phyloP scores from a whole-genome alignment of 371 early-diverging fungal species.

The Zychaea mexicana region DNA sequence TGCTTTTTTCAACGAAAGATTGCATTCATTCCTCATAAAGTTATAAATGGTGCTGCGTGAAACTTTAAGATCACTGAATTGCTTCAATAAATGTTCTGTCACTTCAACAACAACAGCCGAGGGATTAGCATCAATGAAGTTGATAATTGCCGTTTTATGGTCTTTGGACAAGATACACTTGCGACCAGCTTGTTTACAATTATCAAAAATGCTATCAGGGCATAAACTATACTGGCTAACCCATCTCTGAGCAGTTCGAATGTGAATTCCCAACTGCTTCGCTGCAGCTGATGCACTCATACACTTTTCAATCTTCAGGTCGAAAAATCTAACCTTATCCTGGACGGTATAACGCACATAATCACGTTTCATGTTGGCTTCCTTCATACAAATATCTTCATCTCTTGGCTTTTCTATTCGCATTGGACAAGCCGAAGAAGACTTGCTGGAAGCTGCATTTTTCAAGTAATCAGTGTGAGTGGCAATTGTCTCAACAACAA shows the following conservation, averaged over 20 bases:
- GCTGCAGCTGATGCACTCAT: conserved; percentile 22
- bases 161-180: conserved; percentile 14
- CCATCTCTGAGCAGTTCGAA: conserved; percentile 19
- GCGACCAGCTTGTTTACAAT: conserved; percentile 7
- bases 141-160: conserved; percentile 9
- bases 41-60: conserved; percentile 14
- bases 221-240: conserved; percentile 7
- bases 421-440: too few species aligned
- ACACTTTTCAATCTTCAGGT: conserved; percentile 18
- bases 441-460: too few species aligned
- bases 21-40: conserved; percentile 17
- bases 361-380: conserved; percentile 5
- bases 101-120: conserved; percentile 12
- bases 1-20: conserved; percentile 19
- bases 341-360: neutral
- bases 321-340: conserved; percentile 9
- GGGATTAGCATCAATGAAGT: conserved; percentile 17
- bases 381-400: too few species aligned
- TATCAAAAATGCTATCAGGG: conserved; percentile 17
- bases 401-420: too few species aligned
- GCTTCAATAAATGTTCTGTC: conserved; percentile 10
- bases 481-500: too few species aligned
- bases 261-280: conserved; percentile 17
- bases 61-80: conserved; percentile 13
- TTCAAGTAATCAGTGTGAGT: too few species aligned